phyloP scores from a whole-genome alignment of 129 eudicot genomes.

The Kitagawia praeruptora region DNA sequence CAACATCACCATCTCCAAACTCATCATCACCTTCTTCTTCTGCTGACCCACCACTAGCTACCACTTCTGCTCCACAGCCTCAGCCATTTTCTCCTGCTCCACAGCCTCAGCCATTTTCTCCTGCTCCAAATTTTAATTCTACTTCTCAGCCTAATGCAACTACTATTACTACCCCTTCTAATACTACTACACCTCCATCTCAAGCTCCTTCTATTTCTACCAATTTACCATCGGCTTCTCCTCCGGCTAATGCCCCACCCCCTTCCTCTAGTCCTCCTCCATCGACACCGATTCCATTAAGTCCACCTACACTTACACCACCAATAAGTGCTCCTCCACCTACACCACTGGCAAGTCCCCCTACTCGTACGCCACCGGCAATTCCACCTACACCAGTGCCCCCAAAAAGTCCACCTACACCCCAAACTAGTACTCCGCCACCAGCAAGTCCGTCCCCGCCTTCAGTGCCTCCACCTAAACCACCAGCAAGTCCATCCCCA shows the following conservation, averaged over 20 bases:
- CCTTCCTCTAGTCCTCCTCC: constrained; percentile 4
- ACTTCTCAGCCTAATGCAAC: neutral
- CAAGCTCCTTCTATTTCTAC: constrained; percentile 1
- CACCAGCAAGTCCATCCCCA: constrained; percentile 8
- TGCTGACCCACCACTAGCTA: constrained; percentile 19
- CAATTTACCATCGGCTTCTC: constrained; percentile 17
- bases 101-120: neutral
- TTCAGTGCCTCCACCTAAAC: constrained; percentile 22
- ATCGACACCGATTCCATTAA: neutral
- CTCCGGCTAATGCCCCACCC: constrained; percentile 1
- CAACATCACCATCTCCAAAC: constrained; percentile 24
- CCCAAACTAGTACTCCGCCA: constrained; percentile 4
- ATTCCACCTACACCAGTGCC: neutral
- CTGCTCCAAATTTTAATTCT: constrained; percentile 5
- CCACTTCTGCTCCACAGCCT: constrained; percentile 12
- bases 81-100: neutral
- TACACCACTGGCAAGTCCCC: neutral
- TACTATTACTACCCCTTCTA: neutral
- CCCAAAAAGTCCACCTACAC: neutral
- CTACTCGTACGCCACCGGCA: neutral
- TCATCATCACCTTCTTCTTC: constrained; percentile 17
- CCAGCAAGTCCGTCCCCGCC: constrained; percentile 19
- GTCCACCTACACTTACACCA: neutral
- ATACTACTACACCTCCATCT: neutral
- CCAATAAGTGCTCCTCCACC: neutral